phyloP scores from a whole-genome alignment of 2,329 filamentous ascomycete genomes.

The Paecilomyces sp. region DNA sequence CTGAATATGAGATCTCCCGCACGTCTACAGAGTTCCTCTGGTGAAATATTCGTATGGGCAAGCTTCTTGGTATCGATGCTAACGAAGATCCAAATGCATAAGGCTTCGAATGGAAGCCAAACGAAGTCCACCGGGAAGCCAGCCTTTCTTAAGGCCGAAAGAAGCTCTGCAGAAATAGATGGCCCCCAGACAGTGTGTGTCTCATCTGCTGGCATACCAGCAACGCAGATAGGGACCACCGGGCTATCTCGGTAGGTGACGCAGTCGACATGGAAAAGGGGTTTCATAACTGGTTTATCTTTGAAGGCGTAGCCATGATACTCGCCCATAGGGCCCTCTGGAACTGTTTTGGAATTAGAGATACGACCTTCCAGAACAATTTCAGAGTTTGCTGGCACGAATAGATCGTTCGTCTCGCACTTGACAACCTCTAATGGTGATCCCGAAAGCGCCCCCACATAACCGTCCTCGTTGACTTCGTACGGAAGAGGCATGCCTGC shows the following conservation, averaged over 20 bases:
- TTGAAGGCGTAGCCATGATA: conserved; percentile 14
- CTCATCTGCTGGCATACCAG: conserved; percentile 11
- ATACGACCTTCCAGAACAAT: conserved; percentile 13
- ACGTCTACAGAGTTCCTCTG: conserved; percentile 8
- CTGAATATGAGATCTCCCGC: conserved; percentile 11
- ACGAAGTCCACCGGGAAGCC: conserved; percentile 10
- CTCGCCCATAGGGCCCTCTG: conserved; percentile 15
- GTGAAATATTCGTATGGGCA: conserved; percentile 6
- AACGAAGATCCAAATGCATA: conserved; percentile 10
- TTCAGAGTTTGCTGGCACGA: conserved; percentile 13
- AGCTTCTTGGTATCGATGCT: conserved; percentile 11
- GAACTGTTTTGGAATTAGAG: conserved; percentile 9
- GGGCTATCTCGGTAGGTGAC: conserved; percentile 12
- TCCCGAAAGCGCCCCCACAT: conserved; percentile 9
- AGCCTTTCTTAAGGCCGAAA: conserved; percentile 11
- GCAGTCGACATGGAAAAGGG: conserved; percentile 12
- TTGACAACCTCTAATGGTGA: conserved; percentile 12
- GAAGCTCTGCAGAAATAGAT: conserved; percentile 10
- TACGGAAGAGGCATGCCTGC: conserved; percentile 9
- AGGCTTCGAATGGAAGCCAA: conserved; percentile 14
- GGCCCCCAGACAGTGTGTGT: conserved; percentile 13
- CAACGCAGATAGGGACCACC: conserved; percentile 11
- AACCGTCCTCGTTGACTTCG: conserved; percentile 7
- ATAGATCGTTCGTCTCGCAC: conserved; percentile 14
- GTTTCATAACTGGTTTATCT: conserved; percentile 5